Conservation (phyloP, 2,329 filamentous ascomycete genomes). For the Leptodontidium sp. region DNA sequence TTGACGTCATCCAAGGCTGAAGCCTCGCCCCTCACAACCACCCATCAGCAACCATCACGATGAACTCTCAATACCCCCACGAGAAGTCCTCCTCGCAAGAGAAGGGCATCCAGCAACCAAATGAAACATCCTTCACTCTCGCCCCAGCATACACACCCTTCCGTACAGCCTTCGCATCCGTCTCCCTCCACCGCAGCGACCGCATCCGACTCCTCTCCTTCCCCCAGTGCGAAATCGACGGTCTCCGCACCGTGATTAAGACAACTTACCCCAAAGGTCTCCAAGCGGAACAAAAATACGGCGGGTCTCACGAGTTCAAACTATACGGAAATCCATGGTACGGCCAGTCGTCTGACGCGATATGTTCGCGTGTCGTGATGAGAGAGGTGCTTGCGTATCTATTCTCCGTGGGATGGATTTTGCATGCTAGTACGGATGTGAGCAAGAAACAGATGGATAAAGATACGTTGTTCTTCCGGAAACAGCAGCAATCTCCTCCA, state of each 20-base stretch:
- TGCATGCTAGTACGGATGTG: constrained; percentile 49
- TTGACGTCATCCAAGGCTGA: constrained; percentile 23
- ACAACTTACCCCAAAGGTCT: constrained; percentile 46
- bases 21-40: constrained; percentile 6
- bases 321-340: constrained; percentile 49
- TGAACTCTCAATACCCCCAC: constrained; percentile 13
- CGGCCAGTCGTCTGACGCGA: constrained; percentile 41
- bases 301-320: constrained; percentile 49
- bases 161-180: constrained; percentile 43
- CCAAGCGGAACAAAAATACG: constrained; percentile 46
- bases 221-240: constrained; percentile 41
- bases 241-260: constrained; percentile 42
- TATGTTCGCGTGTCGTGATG: constrained; percentile 47
- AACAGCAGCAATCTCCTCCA: constrained; percentile 48
- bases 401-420: constrained; percentile 50
- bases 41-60: constrained; percentile 2
- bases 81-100: constrained; percentile 3
- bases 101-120: not conserved
- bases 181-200: constrained; percentile 46
- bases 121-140: not conserved
- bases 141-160: constrained; percentile 36
- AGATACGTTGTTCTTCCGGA: constrained; percentile 50
- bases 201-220: constrained; percentile 50
- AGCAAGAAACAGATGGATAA: constrained; percentile 47
- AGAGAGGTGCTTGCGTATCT: constrained; percentile 46